Evolutionary conservation across 495 filamentous ascomycete genomes (phyloP).

Genomic region (Extremus antarcticus): DNA sequence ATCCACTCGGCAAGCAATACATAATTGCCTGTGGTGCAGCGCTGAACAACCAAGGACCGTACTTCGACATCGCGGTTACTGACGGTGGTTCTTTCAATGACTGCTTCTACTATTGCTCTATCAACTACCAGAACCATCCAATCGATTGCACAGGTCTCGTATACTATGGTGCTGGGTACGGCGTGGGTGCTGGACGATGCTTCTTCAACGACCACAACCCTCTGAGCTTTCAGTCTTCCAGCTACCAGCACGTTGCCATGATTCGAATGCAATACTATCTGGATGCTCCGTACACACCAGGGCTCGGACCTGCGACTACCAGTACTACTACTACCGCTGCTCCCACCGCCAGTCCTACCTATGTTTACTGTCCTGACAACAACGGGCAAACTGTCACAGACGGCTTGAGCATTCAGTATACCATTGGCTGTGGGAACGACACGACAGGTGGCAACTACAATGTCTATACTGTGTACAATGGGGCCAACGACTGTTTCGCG

Average conservation of each 20-base stretch:
- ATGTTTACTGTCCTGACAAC: conserved; percentile 2
- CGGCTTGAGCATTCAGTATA: neutral
- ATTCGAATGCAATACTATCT: neutral
- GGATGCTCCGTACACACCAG: neutral
- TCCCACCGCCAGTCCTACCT: neutral
- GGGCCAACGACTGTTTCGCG: conserved; percentile 2
- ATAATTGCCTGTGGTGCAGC: neutral
- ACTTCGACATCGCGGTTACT: neutral
- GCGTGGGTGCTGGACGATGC: neutral
- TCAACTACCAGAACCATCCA: neutral
- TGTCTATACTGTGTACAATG: neutral
- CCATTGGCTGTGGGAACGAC: conserved; percentile 2
- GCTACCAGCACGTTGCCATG: neutral
- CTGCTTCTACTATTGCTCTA: conserved; percentile 7
- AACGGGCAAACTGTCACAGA: conserved; percentile 8
- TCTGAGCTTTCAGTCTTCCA: neutral
- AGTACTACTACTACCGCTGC: neutral
- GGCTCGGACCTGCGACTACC: neutral
- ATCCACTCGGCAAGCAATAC: neutral
- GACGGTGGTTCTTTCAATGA: neutral
- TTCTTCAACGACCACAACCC: neutral
- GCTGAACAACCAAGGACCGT: neutral
- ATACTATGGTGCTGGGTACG: neutral
- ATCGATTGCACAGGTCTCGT: neutral
- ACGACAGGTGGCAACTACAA: neutral